These are phyloP conservation scores for Barnettozyma californica DNA, from an alignment of 805 yeast genomes.

Conservation along the genomic window DNA sequence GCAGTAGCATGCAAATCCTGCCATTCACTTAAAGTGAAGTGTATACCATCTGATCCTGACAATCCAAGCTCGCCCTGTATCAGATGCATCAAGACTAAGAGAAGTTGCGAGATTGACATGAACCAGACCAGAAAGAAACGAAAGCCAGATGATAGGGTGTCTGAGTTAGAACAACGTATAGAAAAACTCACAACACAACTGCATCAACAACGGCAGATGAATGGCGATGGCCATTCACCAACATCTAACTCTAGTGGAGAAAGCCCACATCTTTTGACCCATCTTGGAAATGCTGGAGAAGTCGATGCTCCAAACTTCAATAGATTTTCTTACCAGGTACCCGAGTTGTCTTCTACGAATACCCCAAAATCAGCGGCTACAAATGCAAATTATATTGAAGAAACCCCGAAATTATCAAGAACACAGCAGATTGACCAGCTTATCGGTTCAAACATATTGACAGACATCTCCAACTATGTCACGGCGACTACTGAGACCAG, in stretches of 20 bases:
- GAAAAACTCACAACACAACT: constrained; percentile 21
- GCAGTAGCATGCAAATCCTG: constrained; percentile 69
- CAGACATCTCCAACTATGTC: constrained; percentile 40
- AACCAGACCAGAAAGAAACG: constrained; percentile 49
- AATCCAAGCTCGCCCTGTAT: constrained; percentile 64
- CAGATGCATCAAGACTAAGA: constrained; percentile 61
- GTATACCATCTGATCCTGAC: constrained; percentile 61
- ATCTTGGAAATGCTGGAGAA: constrained; percentile 1
- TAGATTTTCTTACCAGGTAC: neutral
- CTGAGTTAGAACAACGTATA: constrained; percentile 29
- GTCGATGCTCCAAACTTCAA: constrained; percentile 5
- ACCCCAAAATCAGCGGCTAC: neutral
- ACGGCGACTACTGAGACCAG: constrained; percentile 38
- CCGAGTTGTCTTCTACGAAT: neutral
- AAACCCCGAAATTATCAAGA: constrained; percentile 26
- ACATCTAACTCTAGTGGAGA: constrained; percentile 5
- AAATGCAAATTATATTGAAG: constrained; percentile 5
- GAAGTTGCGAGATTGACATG: constrained; percentile 62
- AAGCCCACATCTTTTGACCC: constrained; percentile 4
- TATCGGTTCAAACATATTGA: constrained; percentile 34
- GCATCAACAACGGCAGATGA: constrained; percentile 5
- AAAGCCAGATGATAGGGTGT: constrained; percentile 28
- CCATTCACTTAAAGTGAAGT: constrained; percentile 77
- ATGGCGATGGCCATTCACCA: constrained; percentile 7
- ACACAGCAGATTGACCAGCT: constrained; percentile 37